phyloP scores from a whole-genome alignment of 257 asterid species.

The Solanum peruvianum region DNA sequence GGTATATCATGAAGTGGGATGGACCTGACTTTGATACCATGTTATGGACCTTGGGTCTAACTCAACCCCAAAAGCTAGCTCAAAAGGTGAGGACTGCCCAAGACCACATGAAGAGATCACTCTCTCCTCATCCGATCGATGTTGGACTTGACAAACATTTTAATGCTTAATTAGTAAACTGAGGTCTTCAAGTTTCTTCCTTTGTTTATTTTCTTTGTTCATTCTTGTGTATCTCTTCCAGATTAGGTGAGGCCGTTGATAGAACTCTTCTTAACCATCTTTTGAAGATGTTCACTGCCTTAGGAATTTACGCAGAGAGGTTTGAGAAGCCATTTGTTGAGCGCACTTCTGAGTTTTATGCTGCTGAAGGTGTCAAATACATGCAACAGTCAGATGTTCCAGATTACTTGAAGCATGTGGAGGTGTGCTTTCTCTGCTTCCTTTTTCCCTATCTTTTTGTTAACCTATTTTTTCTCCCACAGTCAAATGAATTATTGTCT shows the following conservation, averaged over 20 bases:
- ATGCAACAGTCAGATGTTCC: conserved; percentile 98
- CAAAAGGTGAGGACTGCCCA: not conserved
- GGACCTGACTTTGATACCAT: not conserved
- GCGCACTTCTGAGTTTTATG: conserved; percentile 93
- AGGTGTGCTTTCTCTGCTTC: conserved; percentile 34
- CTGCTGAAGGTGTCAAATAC: conserved; percentile 85
- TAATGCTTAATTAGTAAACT: not conserved
- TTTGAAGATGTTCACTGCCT: conserved; percentile 93
- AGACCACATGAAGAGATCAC: not conserved
- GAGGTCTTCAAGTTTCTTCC: not conserved
- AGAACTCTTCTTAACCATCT: conserved; percentile 96
- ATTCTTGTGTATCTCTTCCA: conserved; percentile 16
- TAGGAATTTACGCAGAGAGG: conserved; percentile 86
- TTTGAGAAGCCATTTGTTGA: conserved; percentile 96
- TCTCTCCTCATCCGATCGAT: not conserved
- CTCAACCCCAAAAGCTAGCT: not conserved
- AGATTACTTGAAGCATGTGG: conserved; percentile 83
- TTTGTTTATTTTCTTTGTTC: not conserved
- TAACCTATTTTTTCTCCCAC: not conserved
- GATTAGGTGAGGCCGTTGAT: conserved; percentile 88
- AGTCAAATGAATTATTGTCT: not conserved
- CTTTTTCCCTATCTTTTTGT: not conserved
- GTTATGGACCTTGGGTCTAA: not conserved
- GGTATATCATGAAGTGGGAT: not conserved
- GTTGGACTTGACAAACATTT: not conserved